A percentile compares a stretch with the other conserved stretches of the same genome.
phyloP scores from a whole-genome alignment of 768 basidiomycete species.

The Russula lepida region DNA sequence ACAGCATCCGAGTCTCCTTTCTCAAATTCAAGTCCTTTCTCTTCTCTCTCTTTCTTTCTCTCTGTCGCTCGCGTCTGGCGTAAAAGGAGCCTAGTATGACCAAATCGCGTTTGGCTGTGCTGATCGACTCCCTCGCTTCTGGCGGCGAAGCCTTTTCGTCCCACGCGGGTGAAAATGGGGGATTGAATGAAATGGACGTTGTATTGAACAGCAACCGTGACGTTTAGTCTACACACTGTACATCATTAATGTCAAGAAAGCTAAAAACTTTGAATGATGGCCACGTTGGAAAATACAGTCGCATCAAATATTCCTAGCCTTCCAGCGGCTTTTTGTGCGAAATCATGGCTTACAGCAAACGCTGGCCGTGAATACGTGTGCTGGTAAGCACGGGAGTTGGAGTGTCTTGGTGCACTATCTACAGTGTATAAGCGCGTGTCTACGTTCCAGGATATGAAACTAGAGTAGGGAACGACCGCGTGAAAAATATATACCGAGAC shows the following conservation, averaged over 20 bases:
- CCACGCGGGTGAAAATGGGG: constrained; percentile 23
- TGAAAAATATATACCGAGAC: too few species aligned
- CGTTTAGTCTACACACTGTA: background rate
- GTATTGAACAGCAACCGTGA: constrained; percentile 35
- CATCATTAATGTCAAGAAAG: background rate
- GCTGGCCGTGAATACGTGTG: background rate
- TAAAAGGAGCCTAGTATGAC: constrained; percentile 58
- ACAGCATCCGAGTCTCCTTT: background rate
- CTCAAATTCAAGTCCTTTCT: too few species aligned
- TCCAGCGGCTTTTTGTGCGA: background rate
- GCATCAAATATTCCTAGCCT: background rate
- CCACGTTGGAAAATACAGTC: background rate
- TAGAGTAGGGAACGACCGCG: too few species aligned
- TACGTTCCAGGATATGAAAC: too few species aligned
- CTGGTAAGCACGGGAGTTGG: too few species aligned
- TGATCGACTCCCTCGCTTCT: constrained; percentile 77
- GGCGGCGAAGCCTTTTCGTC: constrained; percentile 64
- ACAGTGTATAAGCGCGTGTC: too few species aligned
- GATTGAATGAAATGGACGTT: constrained; percentile 68
- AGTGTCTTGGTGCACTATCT: too few species aligned
- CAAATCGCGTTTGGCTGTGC: constrained; percentile 54
- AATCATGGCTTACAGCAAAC: background rate
- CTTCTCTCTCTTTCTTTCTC: constrained; percentile 18
- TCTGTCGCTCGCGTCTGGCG: background rate
- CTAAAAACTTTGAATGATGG: too few species aligned